phyloP scores from a whole-genome alignment of 768 basidiomycete species.

The Psilocybe subaeruginosa region DNA sequence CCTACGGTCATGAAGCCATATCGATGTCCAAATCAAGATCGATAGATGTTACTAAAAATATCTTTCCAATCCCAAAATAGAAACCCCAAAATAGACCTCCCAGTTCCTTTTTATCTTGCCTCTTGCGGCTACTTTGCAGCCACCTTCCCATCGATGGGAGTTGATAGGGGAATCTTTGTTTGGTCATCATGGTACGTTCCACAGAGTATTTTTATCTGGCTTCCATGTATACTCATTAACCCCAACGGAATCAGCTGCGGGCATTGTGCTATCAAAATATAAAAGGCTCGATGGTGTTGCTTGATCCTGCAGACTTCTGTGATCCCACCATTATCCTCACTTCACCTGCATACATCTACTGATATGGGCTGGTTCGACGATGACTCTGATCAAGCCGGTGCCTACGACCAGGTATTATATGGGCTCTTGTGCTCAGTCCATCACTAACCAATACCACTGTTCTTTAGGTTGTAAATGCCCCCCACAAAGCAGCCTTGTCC shows the following conservation, averaged over 20 bases:
- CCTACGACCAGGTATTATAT: slow-evolving; percentile 39
- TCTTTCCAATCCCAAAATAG: background rate
- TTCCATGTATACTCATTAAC: background rate
- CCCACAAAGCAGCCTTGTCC: slow-evolving; percentile 59
- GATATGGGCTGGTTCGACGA: slow-evolving; percentile 47
- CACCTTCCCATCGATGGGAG: too few species aligned
- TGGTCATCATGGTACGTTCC: background rate
- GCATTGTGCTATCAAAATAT: background rate
- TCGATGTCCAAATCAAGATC: background rate
- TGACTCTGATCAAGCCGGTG: slow-evolving; percentile 42
- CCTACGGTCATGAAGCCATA: too few species aligned
- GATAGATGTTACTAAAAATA: background rate
- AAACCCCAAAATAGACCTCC: background rate
- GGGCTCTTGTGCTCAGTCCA: background rate
- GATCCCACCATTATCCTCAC: background rate
- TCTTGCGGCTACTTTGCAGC: background rate
- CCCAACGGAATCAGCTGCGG: background rate
- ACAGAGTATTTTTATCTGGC: background rate
- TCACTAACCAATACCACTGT: background rate
- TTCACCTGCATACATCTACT: slow-evolving; percentile 6
- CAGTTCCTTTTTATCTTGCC: background rate
- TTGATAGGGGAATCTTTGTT: background rate
- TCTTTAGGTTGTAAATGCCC: slow-evolving; percentile 48
- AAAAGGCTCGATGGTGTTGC: background rate
- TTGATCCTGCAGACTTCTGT: background rate